Conservation (phyloP, 306 rosid genomes). For the Betula pendula region DNA sequence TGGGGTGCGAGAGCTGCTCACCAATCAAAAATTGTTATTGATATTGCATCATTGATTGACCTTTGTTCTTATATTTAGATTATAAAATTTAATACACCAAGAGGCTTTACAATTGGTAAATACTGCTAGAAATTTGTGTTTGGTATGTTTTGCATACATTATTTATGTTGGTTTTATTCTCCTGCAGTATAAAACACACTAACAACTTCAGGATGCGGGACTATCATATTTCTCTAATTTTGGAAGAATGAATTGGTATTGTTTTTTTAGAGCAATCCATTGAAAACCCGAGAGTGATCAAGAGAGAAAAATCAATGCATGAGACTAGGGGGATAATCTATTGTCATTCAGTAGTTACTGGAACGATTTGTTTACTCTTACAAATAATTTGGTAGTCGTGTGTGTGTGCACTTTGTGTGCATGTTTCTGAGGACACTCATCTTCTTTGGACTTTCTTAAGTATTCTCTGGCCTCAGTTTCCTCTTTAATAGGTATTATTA, state of each 20-base stretch:
- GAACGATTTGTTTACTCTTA: conserved; percentile 6
- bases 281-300: not conserved
- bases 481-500: not conserved
- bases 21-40: not conserved
- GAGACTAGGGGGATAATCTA: not conserved
- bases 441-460: not conserved
- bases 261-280: not conserved
- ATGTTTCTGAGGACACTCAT: not conserved
- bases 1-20: not conserved
- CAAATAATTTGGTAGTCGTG: not conserved
- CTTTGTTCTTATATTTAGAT: not conserved
- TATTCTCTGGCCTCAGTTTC: conserved; percentile 10
- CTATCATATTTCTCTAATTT: not conserved
- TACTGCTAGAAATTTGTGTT: not conserved
- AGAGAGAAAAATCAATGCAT: not conserved
- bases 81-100: not conserved
- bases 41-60: not conserved
- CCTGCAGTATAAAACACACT: not conserved
- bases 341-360: conserved; percentile 24
- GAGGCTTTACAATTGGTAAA: not conserved
- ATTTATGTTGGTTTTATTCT: not conserved
- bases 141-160: not conserved
- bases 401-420: not conserved
- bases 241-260: not conserved
- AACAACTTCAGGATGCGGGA: not conserved